Evolutionary conservation across 1,284 basidiomycete species (phyloP).

Genomic region (Cryptococcus wingfieldii): DNA sequence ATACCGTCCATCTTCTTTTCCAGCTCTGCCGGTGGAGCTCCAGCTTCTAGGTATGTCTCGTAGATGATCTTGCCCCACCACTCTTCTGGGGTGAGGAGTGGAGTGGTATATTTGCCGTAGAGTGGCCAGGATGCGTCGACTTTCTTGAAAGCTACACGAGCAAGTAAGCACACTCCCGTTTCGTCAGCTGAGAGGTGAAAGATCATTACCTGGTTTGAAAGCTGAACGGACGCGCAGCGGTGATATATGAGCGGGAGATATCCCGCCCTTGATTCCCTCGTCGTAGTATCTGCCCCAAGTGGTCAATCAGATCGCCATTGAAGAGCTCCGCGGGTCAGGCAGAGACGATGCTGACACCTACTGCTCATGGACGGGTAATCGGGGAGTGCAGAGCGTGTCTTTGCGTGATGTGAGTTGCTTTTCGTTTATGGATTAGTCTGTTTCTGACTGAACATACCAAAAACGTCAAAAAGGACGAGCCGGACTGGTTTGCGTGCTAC

Average conservation of each 20-base stretch:
- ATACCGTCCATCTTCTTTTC: slow-evolving; percentile 20
- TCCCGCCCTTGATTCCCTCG: slow-evolving; percentile 40
- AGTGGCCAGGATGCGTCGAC: slow-evolving; percentile 31
- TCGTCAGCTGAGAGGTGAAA: background rate
- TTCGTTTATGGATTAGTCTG: background rate
- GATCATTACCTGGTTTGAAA: slow-evolving; percentile 39
- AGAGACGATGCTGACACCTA: slow-evolving; percentile 6
- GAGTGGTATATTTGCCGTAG: slow-evolving; percentile 40
- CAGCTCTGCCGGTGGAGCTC: slow-evolving; percentile 31
- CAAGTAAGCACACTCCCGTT: background rate
- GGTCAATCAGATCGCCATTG: background rate
- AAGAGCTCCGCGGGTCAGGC: background rate
- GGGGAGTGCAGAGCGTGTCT: slow-evolving; percentile 49
- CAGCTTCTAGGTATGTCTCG: slow-evolving; percentile 38
- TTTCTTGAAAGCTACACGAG: slow-evolving; percentile 37
- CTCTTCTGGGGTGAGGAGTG: slow-evolving; percentile 36
- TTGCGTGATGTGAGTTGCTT: background rate
- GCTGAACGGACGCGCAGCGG: slow-evolving; percentile 35
- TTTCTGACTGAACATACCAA: slow-evolving; percentile 29
- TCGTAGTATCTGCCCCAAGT: slow-evolving; percentile 35
- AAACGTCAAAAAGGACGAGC: slow-evolving; percentile 48
- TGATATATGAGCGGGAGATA: slow-evolving; percentile 25
- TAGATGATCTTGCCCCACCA: slow-evolving; percentile 48
- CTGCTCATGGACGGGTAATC: slow-evolving; percentile 46
- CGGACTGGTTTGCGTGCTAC: slow-evolving; percentile 24